Percentiles rank a stretch among this genome's conserved stretches.
Conservation (phyloP, 2,329 filamentous ascomycete species). For the Aspergillus proliferans region DNA sequence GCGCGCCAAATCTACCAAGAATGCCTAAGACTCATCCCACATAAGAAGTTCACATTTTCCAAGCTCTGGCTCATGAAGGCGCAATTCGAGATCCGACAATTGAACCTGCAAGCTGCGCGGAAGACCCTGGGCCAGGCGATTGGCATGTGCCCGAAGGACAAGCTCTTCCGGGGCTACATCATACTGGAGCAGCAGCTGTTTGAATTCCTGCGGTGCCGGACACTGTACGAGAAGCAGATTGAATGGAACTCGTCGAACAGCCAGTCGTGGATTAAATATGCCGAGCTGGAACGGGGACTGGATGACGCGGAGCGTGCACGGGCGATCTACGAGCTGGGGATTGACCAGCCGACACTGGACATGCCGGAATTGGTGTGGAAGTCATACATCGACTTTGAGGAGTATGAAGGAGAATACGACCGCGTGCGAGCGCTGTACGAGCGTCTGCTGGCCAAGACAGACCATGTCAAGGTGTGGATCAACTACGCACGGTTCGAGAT, state of each 20-base stretch:
- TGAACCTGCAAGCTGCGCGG: constrained; percentile 69
- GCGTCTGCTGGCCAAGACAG: constrained; percentile 85
- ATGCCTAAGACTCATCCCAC: constrained; percentile 79
- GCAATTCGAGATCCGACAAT: constrained; percentile 86
- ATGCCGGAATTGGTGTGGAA: constrained; percentile 99
- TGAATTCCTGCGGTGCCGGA: constrained; percentile 87
- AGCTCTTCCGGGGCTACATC: constrained; percentile 88
- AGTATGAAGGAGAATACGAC: constrained; percentile 88
- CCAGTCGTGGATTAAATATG: constrained; percentile 94
- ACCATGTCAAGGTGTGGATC: constrained; percentile 99
- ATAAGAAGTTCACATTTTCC: constrained; percentile 95
- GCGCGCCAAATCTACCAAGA: constrained; percentile 87
- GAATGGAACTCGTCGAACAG: constrained; percentile 86
- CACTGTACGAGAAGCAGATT: constrained; percentile 87
- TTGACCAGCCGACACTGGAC: constrained; percentile 74
- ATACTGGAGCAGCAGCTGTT: constrained; percentile 89
- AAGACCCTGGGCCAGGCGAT: constrained; percentile 87
- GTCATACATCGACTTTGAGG: constrained; percentile 96
- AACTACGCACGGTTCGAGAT: constrained; percentile 98
- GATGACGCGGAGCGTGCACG: constrained; percentile 83
- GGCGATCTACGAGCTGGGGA: constrained; percentile 86
- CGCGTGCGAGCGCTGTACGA: constrained; percentile 78
- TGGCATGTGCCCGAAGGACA: constrained; percentile 93
- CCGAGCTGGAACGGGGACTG: constrained; percentile 82
- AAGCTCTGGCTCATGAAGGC: constrained; percentile 94